A percentile compares a stretch with the other conserved stretches of the same genome.
Conservation (phyloP, 2,329 filamentous ascomycete genomes). For the Colletotrichum musae region DNA sequence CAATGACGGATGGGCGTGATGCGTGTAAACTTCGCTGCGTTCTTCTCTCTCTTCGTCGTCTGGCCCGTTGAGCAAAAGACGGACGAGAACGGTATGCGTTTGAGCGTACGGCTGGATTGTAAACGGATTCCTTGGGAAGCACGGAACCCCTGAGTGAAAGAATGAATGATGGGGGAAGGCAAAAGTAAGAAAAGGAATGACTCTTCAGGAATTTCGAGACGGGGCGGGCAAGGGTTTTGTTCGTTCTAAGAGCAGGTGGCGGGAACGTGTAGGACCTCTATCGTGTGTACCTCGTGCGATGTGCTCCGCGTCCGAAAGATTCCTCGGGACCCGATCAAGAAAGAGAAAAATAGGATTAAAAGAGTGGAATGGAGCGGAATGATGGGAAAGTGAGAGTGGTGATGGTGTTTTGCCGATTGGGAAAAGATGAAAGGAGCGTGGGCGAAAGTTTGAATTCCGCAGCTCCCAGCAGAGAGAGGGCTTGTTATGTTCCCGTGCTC, state of each 20-base stretch:
- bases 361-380: slow-evolving; percentile 37
- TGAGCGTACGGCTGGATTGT: slow-evolving; percentile 33
- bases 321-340: slow-evolving; percentile 21
- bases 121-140: slow-evolving; percentile 41
- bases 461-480: background rate
- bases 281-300: slow-evolving; percentile 22
- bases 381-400: slow-evolving; percentile 35
- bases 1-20: slow-evolving; percentile 28
- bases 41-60: slow-evolving; percentile 17
- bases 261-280: slow-evolving; percentile 7
- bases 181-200: slow-evolving; percentile 42
- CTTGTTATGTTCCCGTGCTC: slow-evolving; percentile 19
- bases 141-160: slow-evolving; percentile 39
- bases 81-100: slow-evolving; percentile 24
- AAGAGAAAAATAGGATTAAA: background rate
- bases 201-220: slow-evolving; percentile 40
- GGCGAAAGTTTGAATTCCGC: slow-evolving; percentile 25
- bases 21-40: slow-evolving; percentile 18
- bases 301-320: slow-evolving; percentile 15
- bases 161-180: slow-evolving; percentile 36
- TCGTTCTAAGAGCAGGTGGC: slow-evolving; percentile 24
- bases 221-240: slow-evolving; percentile 40
- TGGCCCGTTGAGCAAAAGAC: slow-evolving; percentile 2
- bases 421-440: slow-evolving; percentile 23
- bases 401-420: slow-evolving; percentile 26